phyloP scores from a whole-genome alignment of 805 yeast genomes.

The Citeromyces nyonsensis region DNA sequence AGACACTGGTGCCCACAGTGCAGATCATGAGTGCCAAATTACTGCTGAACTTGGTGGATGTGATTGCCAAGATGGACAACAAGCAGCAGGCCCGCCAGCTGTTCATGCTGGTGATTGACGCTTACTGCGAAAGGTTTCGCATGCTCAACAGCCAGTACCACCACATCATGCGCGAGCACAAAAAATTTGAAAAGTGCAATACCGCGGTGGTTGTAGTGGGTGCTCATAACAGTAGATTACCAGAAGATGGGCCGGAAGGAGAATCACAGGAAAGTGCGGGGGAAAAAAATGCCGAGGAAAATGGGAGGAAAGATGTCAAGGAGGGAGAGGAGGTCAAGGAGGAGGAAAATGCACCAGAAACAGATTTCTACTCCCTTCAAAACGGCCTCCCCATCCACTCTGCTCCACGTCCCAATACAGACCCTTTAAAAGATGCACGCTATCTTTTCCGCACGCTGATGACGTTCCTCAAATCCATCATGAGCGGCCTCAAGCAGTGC shows the following conservation, averaged over 20 bases:
- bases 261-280: constrained; percentile 2
- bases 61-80: constrained; percentile 69
- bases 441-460: constrained; percentile 76
- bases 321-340: constrained; percentile 2
- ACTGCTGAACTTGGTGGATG: constrained; percentile 73
- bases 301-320: constrained; percentile 3
- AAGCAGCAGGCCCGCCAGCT: constrained; percentile 74
- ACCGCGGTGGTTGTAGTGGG: constrained; percentile 4
- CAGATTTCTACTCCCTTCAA: constrained; percentile 28
- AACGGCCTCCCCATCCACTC: constrained; percentile 44
- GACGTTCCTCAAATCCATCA: constrained; percentile 80
- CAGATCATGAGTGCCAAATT: constrained; percentile 95
- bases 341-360: constrained; percentile 6
- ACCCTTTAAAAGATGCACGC: constrained; percentile 77
- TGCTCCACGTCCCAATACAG: constrained; percentile 32
- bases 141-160: constrained; percentile 60
- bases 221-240: constrained; percentile 3
- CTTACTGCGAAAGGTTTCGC: constrained; percentile 72
- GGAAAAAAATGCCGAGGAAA: constrained; percentile 4
- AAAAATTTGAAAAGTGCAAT: constrained; percentile 23
- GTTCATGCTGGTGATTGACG: constrained; percentile 72
- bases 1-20: constrained; percentile 70
- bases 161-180: constrained; percentile 48
- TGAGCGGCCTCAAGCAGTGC: constrained; percentile 78
- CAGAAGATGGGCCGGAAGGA: constrained; percentile 1